Base-by-base conservation (phyloP, 2,329 filamentous ascomycete species). In the Amylocarpus encephaloides region DNA sequence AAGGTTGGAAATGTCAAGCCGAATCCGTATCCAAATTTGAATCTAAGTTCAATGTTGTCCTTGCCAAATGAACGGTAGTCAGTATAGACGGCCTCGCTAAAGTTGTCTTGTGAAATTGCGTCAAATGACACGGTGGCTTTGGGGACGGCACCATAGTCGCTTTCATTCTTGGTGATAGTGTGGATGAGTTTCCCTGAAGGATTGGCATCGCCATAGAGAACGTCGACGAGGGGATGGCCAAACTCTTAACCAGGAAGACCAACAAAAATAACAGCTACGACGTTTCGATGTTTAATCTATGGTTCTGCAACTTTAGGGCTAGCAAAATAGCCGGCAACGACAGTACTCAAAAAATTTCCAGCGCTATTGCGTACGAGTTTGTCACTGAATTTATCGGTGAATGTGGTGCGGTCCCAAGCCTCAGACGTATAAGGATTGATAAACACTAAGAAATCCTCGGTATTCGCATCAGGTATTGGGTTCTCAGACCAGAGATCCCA, bases 181-280 rank as follows among this genome's bases (percentile, higher is more conserved):
- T 92, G 94, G 0, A 89, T 89, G 1, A 95, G 71, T 46, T 84
- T 83, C 13, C 89, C 90, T 80, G 87, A 0, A 82, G 82, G 59
- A 87, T 90, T 13, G 15, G 38, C 43, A 29, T 50, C 35, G 11
- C 36, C 48, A 13, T 43, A 46, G 11, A 50, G 38, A 40, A 82
- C 74, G 19, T 84, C 76, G 1, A 79, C 79, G 2, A 95, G 72
- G 0, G 89, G 86, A 53, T 86, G 83, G 6, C 89, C 89, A 29
- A 84, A 88, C 65, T 95, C 88, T 63, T 94, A 82, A 1, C 88
- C 88, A 0, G 89, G 89, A 0, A 95, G 72, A 59, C 93, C 85
- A 11, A 86, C 87, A 41, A 91, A 75, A 1, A 95, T 65, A 1
- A 94, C 82, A 0, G 85, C 82, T 63, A 88, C 88, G 55, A 95